Conservation (phyloP, 257 asterid species). For the Solanum boliviense region DNA sequence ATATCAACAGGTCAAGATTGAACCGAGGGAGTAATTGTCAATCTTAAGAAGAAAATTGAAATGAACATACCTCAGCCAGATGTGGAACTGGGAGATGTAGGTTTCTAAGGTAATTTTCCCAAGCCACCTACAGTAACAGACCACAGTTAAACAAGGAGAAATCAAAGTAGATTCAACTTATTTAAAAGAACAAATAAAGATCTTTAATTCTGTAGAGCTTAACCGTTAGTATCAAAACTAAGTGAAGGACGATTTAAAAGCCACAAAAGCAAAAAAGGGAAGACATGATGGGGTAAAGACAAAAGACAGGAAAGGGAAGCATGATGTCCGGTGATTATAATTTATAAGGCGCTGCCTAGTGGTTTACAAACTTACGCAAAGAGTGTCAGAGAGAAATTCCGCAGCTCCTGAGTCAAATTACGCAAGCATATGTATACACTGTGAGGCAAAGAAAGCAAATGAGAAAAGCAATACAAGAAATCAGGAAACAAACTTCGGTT, state of each 20-base stretch:
- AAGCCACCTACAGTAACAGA: slow-evolving; percentile 69
- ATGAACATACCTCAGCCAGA: slow-evolving; percentile 78
- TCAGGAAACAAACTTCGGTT: not conserved
- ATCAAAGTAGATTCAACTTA: not conserved
- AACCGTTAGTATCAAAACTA: not conserved
- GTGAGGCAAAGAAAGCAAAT: slow-evolving; percentile 12
- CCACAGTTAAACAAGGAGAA: slow-evolving; percentile 15
- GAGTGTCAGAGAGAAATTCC: slow-evolving; percentile 74
- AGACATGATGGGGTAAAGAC: not conserved
- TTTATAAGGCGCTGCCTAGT: not conserved
- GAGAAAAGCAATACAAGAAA: slow-evolving; percentile 2
- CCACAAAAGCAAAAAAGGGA: not conserved
- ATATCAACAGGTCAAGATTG: not conserved
- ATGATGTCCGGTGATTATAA: not conserved
- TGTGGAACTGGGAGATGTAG: slow-evolving; percentile 95
- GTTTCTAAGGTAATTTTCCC: slow-evolving; percentile 94
- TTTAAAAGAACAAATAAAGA: not conserved
- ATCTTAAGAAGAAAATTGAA: not conserved
- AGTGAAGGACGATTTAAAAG: not conserved
- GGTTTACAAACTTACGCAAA: slow-evolving; percentile 61
- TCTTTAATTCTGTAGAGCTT: not conserved
- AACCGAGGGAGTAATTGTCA: not conserved
- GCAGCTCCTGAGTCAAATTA: slow-evolving; percentile 73
- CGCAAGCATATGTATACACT: slow-evolving; percentile 87
- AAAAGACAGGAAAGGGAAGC: not conserved